Percentiles rank a stretch among this genome's conserved stretches.
Conservation (phyloP, 495 filamentous ascomycete genomes). For the Polyplosphaeria fusca region DNA sequence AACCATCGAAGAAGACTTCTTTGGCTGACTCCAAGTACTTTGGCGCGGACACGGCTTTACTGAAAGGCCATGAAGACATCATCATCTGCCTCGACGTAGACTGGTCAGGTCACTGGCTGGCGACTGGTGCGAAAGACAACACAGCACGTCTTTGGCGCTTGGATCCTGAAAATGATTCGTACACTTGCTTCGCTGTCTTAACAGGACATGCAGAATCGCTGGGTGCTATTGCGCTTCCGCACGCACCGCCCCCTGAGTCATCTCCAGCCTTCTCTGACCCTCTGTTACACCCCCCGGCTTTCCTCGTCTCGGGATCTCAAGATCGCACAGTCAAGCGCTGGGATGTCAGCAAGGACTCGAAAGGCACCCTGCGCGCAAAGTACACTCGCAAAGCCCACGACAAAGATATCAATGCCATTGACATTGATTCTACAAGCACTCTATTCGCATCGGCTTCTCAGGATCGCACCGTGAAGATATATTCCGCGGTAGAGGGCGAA, state of each 20-base stretch:
- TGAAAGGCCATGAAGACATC: slow-evolving; percentile 90
- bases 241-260: slow-evolving; percentile 57
- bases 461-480: slow-evolving; percentile 95
- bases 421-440: slow-evolving; percentile 61
- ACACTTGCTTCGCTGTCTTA: slow-evolving; percentile 73
- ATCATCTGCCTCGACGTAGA: slow-evolving; percentile 92
- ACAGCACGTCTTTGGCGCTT: slow-evolving; percentile 87
- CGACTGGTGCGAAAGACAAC: slow-evolving; percentile 94
- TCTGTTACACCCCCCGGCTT: slow-evolving; percentile 74
- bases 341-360: slow-evolving; percentile 56
- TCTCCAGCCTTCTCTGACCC: slow-evolving; percentile 64
- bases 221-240: slow-evolving; percentile 84
- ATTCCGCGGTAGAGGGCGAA: slow-evolving; percentile 84
- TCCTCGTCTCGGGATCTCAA: slow-evolving; percentile 85
- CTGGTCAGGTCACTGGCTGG: slow-evolving; percentile 96
- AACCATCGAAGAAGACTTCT: not conserved
- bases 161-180: slow-evolving; percentile 71
- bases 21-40: slow-evolving; percentile 53
- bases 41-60: slow-evolving; percentile 77
- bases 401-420: slow-evolving; percentile 96
- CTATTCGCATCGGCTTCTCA: slow-evolving; percentile 94
- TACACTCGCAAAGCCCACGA: slow-evolving; percentile 95
- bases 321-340: slow-evolving; percentile 93
- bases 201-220: slow-evolving; percentile 92
- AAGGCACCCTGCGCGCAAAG: slow-evolving; percentile 43